A percentile compares a stretch with the other conserved stretches of the same genome.
Evolutionary conservation across 2,329 filamentous ascomycete species (phyloP).

Genomic region (Pseudocercospora musae): DNA sequence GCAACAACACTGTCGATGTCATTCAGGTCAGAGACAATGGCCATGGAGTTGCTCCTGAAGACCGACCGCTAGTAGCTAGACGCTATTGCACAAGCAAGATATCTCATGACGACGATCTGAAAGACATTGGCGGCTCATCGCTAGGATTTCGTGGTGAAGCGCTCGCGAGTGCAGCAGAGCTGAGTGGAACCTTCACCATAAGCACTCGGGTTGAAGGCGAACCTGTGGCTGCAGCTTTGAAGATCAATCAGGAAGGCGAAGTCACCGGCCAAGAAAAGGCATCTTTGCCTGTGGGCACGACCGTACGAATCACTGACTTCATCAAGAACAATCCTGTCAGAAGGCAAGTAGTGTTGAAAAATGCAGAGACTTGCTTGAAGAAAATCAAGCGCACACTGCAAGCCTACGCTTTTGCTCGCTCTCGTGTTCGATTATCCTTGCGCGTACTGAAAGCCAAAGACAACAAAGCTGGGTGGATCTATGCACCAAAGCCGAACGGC

Average conservation of each 20-base stretch:
- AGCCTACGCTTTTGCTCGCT: conserved; percentile 64
- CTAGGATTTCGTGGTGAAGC: conserved; percentile 78
- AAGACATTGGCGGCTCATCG: conserved; percentile 53
- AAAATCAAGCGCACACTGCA: conserved; percentile 60
- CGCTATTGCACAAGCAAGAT: conserved; percentile 74
- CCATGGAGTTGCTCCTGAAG: conserved; percentile 62
- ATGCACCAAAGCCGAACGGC: conserved; percentile 54
- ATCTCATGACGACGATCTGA: conserved; percentile 60
- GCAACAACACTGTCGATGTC: conserved; percentile 63
- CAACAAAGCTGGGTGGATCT: conserved; percentile 57
- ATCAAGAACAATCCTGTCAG: conserved; percentile 63
- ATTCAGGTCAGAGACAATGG: conserved; percentile 73
- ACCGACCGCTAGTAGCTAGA: conserved; percentile 61
- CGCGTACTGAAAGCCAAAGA: conserved; percentile 55
- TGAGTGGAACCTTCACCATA: conserved; percentile 57
- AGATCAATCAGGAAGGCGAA: conserved; percentile 50
- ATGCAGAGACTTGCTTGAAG: conserved; percentile 54
- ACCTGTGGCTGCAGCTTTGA: conserved; percentile 53
- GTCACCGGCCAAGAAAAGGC: conserved; percentile 40
- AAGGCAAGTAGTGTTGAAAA: conserved; percentile 56
- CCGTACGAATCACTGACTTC: conserved; percentile 58
- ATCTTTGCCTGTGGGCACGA: conserved; percentile 66
- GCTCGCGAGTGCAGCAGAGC: conserved; percentile 61
- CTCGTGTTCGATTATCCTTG: conserved; percentile 59
- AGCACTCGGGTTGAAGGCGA: conserved; percentile 64